phyloP scores from a whole-genome alignment of 2,329 filamentous ascomycete species.

The Trichoderma citrinoviride region DNA sequence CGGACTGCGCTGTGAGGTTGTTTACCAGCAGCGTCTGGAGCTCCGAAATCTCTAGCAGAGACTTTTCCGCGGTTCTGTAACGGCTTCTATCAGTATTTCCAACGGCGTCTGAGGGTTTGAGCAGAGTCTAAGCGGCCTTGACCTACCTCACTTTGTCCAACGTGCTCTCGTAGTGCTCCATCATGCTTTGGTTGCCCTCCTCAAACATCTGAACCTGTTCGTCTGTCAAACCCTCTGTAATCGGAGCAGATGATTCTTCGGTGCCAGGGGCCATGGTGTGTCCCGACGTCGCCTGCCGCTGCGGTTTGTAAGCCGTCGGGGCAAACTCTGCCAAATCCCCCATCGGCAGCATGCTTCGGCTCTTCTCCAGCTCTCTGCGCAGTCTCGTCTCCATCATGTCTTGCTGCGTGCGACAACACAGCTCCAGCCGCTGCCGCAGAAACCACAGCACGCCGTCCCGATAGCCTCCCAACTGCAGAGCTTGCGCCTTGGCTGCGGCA shows the following conservation, averaged over 20 bases:
- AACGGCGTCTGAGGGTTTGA: background rate
- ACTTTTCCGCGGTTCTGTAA: constrained; percentile 78
- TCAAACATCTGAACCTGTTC: constrained; percentile 94
- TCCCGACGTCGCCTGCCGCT: background rate
- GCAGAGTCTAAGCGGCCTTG: background rate
- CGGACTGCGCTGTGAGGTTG: constrained; percentile 81
- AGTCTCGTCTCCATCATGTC: constrained; percentile 91
- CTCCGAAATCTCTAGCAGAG: constrained; percentile 87
- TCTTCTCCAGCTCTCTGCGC: constrained; percentile 82
- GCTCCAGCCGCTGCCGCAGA: constrained; percentile 70
- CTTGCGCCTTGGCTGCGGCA: constrained; percentile 65
- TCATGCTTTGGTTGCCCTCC: constrained; percentile 86
- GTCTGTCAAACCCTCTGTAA: constrained; percentile 61
- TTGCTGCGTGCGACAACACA: constrained; percentile 74
- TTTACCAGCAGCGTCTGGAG: constrained; percentile 84
- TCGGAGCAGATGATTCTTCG: constrained; percentile 20
- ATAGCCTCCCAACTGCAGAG: constrained; percentile 65
- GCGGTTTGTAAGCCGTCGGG: constrained; percentile 25
- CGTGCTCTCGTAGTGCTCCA: constrained; percentile 91
- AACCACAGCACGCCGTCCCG: constrained; percentile 84
- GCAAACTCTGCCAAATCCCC: constrained; percentile 37
- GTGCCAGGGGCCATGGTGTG: background rate
- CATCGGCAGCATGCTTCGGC: constrained; percentile 67
- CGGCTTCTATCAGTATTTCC: background rate
- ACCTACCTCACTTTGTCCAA: constrained; percentile 88